Conservation (phyloP, 75 land plant species). For the Cunninghamia lanceolata region DNA sequence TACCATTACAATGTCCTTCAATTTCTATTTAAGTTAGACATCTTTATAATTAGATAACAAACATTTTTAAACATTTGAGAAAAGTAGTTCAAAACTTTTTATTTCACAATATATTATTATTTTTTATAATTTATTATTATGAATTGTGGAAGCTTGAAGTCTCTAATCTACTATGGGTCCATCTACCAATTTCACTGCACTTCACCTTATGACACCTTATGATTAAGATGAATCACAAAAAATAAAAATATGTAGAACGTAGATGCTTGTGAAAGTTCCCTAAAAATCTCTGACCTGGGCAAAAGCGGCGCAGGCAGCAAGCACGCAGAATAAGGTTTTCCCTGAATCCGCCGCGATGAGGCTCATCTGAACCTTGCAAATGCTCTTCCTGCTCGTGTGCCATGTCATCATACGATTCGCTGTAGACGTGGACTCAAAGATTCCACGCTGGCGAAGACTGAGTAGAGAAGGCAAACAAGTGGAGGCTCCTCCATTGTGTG, state of each 20-base stretch:
- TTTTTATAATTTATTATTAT: too few relatives aligned
- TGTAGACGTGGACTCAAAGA: neutral
- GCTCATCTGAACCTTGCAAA: slow-evolving; percentile 7
- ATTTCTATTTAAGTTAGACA: too few relatives aligned
- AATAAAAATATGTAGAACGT: neutral
- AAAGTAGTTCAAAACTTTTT: too few relatives aligned
- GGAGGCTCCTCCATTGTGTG: neutral
- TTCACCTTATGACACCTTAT: too few relatives aligned
- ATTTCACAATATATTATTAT: too few relatives aligned
- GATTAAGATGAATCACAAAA: too few relatives aligned
- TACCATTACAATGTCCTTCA: too few relatives aligned
- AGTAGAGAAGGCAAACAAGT: neutral
- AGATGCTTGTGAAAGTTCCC: neutral
- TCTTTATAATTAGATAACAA: too few relatives aligned
- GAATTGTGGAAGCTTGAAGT: too few relatives aligned
- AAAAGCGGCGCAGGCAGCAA: slow-evolving; percentile 27
- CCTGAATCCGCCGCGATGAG: slow-evolving; percentile 25
- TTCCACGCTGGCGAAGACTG: neutral
- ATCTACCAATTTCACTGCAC: too few relatives aligned
- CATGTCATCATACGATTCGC: neutral
- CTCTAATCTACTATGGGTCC: too few relatives aligned
- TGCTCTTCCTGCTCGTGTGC: neutral
- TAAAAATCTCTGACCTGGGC: slow-evolving; percentile 14
- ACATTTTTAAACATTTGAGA: too few relatives aligned
- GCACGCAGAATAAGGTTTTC: slow-evolving; percentile 17